Conservation (phyloP, 2,329 filamentous ascomycete species). For the Coniochaeta sp. region DNA sequence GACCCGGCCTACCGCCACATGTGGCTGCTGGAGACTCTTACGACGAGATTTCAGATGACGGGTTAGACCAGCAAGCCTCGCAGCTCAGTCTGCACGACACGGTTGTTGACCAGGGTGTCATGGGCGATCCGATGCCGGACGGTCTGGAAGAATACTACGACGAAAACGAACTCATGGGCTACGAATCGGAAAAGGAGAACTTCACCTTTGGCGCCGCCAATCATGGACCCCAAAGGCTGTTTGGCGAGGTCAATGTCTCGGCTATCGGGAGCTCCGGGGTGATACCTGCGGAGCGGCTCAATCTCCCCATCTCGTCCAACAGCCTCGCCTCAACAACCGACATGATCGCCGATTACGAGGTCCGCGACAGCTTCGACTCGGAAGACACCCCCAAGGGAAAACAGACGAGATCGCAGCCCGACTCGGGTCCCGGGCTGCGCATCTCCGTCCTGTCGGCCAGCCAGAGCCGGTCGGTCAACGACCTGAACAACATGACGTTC, state of each 20-base stretch:
- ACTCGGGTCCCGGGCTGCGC: slow-evolving; percentile 8
- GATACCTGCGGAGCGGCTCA: slow-evolving; percentile 39
- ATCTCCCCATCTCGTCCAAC: slow-evolving; percentile 31
- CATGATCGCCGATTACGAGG: slow-evolving; percentile 30
- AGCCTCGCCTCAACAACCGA: slow-evolving; percentile 26
- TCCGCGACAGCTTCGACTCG: slow-evolving; percentile 40
- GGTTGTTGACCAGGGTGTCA: slow-evolving; percentile 17
- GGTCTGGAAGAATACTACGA: slow-evolving; percentile 21
- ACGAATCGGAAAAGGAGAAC: slow-evolving; percentile 77
- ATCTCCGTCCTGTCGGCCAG: slow-evolving; percentile 18
- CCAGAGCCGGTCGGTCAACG: slow-evolving; percentile 35
- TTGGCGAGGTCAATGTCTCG: slow-evolving; percentile 48
- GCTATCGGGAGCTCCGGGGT: slow-evolving; percentile 46
- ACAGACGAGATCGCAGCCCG: slow-evolving; percentile 11
- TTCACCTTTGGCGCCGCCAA: slow-evolving; percentile 47
- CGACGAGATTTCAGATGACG: slow-evolving; percentile 55
- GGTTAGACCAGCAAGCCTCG: slow-evolving; percentile 49
- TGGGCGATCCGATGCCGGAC: slow-evolving; percentile 8
- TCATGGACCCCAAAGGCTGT: slow-evolving; percentile 31
- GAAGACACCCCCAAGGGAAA: slow-evolving; percentile 25
- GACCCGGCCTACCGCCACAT: slow-evolving; percentile 10
- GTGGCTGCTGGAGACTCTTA: slow-evolving; percentile 38
- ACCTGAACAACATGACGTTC: slow-evolving; percentile 43
- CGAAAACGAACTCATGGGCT: slow-evolving; percentile 32
- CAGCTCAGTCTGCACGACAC: slow-evolving; percentile 55